Conservation (phyloP, 2,329 filamentous ascomycete genomes). For the Colletotrichum chlorophyti region DNA sequence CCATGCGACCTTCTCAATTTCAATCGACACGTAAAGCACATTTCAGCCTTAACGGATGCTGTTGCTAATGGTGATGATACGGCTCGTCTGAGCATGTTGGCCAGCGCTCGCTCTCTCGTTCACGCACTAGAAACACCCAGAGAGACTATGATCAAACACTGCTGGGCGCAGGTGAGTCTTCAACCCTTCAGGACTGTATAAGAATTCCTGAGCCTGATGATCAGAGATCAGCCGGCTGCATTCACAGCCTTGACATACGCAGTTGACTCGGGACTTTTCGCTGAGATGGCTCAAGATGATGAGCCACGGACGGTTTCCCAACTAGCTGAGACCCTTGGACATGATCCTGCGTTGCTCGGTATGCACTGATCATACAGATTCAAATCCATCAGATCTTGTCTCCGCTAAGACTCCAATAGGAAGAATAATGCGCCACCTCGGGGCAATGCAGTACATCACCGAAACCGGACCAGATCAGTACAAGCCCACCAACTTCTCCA, state of each 20-base stretch:
- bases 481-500: slow-evolving; percentile 44
- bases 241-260: slow-evolving; percentile 37
- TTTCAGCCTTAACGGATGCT: not conserved
- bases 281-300: slow-evolving; percentile 36
- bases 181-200: no score
- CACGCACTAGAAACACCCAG: slow-evolving; percentile 51
- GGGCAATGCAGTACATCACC: slow-evolving; percentile 46
- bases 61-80: not conserved
- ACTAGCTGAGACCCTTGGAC: not conserved
- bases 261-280: slow-evolving; percentile 44
- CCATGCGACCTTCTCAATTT: not conserved
- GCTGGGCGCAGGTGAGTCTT: slow-evolving; percentile 48
- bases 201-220: not conserved
- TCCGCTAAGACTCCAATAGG: not conserved
- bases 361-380: not conserved
- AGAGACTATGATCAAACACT: slow-evolving; percentile 54
- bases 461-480: slow-evolving; percentile 45
- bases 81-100: slow-evolving; percentile 1
- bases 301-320: not conserved
- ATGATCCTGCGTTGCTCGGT: slow-evolving; percentile 7
- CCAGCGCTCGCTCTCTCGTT: not conserved
- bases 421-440: slow-evolving; percentile 45
- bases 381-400: no score
- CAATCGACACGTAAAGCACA: not conserved
- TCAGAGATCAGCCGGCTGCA: slow-evolving; percentile 30